These are phyloP conservation scores for Diaporthe helianthi DNA, from an alignment of 2,329 filamentous ascomycete species.

Conservation along the genomic window DNA sequence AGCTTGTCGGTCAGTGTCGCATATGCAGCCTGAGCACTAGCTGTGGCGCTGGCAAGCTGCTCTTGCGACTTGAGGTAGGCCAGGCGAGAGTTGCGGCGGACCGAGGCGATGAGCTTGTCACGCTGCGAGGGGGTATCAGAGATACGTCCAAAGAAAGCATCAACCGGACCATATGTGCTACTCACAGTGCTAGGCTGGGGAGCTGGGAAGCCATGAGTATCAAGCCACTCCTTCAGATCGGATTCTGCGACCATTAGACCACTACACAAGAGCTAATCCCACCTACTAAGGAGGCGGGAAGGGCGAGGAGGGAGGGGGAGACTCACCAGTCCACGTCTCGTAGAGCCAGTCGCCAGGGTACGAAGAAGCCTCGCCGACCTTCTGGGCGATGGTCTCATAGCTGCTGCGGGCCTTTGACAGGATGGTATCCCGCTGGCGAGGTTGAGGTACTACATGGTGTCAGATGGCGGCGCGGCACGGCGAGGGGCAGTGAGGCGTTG, in stretches of 20 bases:
- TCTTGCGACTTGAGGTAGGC: slow-evolving; percentile 74
- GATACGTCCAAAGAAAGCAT: background rate
- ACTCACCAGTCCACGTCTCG: slow-evolving; percentile 73
- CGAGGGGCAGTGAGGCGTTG: background rate
- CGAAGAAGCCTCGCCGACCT: slow-evolving; percentile 74
- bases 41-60: slow-evolving; percentile 64
- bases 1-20: slow-evolving; percentile 80
- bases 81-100: slow-evolving; percentile 89
- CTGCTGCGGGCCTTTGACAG: slow-evolving; percentile 79
- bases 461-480: background rate
- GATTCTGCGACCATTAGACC: slow-evolving; percentile 63
- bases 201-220: slow-evolving; percentile 82
- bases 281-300: background rate
- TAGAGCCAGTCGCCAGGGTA: slow-evolving; percentile 98
- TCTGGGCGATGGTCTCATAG: slow-evolving; percentile 80
- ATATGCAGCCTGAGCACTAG: slow-evolving; percentile 73
- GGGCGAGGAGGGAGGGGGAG: background rate
- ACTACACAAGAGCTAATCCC: accelerated
- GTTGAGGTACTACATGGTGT: slow-evolving; percentile 70
- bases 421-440: slow-evolving; percentile 82
- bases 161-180: background rate
- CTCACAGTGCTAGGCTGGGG: slow-evolving; percentile 76
- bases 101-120: slow-evolving; percentile 85
- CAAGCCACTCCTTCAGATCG: slow-evolving; percentile 92
- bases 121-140: slow-evolving; percentile 53